Evolutionary conservation across 192 early-diverging fungal genomes (phyloP).

Genomic region (Diversispora eburnea): DNA sequence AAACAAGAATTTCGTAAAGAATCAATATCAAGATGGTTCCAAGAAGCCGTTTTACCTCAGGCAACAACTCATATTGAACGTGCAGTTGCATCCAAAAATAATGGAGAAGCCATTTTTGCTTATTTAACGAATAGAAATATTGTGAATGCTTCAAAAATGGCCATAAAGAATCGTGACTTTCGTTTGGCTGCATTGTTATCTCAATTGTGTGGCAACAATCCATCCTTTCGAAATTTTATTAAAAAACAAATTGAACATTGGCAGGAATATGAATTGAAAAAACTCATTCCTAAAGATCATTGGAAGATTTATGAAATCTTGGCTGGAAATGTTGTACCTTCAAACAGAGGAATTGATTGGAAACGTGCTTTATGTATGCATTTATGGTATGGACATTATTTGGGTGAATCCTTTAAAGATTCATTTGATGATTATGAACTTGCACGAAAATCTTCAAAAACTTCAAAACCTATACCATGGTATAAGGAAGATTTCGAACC

Average conservation of each 20-base stretch:
- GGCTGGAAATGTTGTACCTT: slow-evolving; percentile 38
- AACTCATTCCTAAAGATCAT: slow-evolving; percentile 37
- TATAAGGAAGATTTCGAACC: slow-evolving; percentile 28
- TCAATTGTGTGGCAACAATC: slow-evolving; percentile 66
- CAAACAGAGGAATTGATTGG: slow-evolving; percentile 60
- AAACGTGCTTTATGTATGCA: slow-evolving; percentile 57
- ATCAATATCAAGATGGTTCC: slow-evolving; percentile 53
- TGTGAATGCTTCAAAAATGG: slow-evolving; percentile 57
- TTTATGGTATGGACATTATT: slow-evolving; percentile 56
- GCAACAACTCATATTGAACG: slow-evolving; percentile 43
- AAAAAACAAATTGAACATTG: slow-evolving; percentile 44
- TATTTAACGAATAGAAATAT: slow-evolving; percentile 40
- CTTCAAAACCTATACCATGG: slow-evolving; percentile 41
- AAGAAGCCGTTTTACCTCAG: slow-evolving; percentile 45
- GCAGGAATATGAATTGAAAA: slow-evolving; percentile 24
- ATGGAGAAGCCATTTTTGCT: slow-evolving; percentile 47
- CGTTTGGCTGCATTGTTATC: slow-evolving; percentile 74
- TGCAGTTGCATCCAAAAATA: slow-evolving; percentile 29
- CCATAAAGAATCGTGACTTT: slow-evolving; percentile 60
- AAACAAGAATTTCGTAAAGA: not conserved
- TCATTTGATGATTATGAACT: slow-evolving; percentile 33
- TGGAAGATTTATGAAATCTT: slow-evolving; percentile 56
- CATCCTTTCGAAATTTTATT: slow-evolving; percentile 35
- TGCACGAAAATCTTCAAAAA: slow-evolving; percentile 20
- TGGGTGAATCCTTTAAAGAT: slow-evolving; percentile 36